Base-by-base conservation (phyloP, 2,329 filamentous ascomycete species). In the Graphiopsis chlorocephala region DNA sequence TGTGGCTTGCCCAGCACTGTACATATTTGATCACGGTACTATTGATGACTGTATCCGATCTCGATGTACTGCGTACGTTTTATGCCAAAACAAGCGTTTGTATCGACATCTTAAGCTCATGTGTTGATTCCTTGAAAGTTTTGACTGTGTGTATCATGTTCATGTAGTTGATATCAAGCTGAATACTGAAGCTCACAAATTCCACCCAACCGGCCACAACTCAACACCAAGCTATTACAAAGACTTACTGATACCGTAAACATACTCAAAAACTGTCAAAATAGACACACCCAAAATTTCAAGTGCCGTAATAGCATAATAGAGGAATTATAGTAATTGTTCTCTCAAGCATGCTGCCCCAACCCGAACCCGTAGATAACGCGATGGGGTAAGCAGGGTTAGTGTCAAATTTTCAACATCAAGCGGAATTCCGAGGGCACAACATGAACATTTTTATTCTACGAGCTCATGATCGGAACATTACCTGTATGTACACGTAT, bases 31-130 rank as follows among this genome's bases (percentile, higher is more conserved):
- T 42, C 2, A 10, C 38, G n/a, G 5, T 20, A 7, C n/a, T 11
- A 1, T 4, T 4, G n/a, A 4, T 2, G 23, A 11, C 1, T 11
- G 3, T 20, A 45, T 1, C 1, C 12, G n/a, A 20, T n/a, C 3
- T 3, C 5, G 2, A 20, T 45, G 3, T 2, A 10, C 4, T 20
- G 8, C n/a, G 2, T 20, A n/a, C 8, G 4, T n/a, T 45, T 4
- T 7, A 15, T 6, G 8, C 38, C 23, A 1, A 3, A 10, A 5
- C 23, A n/a, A 4, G 8, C 23, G 8, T 23, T n/a, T 45, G 5
- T 45, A 4, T 45, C 23, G n/a, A 20, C 14, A 10, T 5, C 11
- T 45, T 45, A 10, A 4, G 11, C 12, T 20, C n/a, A 3, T 45
- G 10, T 23, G 4, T 20, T 45, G 12, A 12, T 26, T 8, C 2